Percentiles rank a stretch among this genome's conserved stretches.
These are phyloP conservation scores for Termitomyces sp. DNA, from an alignment of 768 basidiomycete genomes.

Conservation along the genomic window DNA sequence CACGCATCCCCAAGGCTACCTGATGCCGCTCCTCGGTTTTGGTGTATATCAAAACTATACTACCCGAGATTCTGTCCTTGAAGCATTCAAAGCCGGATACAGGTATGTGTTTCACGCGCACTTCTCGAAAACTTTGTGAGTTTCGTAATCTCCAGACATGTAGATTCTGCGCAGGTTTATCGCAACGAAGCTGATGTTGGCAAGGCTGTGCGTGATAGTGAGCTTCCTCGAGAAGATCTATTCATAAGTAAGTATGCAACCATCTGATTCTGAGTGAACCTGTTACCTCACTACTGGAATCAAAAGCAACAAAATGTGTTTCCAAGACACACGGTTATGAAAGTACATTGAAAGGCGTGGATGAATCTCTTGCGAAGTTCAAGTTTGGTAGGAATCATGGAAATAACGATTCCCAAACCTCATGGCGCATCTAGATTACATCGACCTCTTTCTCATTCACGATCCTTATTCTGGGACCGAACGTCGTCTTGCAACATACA, in stretches of 20 bases:
- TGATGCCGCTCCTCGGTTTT: constrained; percentile 64
- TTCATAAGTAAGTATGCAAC: constrained; percentile 69
- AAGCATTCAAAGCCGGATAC: constrained; percentile 66
- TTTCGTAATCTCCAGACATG: constrained; percentile 39
- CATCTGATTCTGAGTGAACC: neutral
- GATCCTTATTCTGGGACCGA: constrained; percentile 61
- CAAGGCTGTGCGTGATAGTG: constrained; percentile 51
- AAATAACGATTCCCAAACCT: neutral
- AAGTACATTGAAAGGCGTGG: constrained; percentile 50
- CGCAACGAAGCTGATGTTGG: constrained; percentile 61
- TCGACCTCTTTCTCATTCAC: constrained; percentile 77
- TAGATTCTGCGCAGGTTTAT: constrained; percentile 72
- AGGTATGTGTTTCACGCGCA: constrained; percentile 26
- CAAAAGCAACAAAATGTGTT: constrained; percentile 61
- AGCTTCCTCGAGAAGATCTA: constrained; percentile 49
- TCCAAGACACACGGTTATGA: constrained; percentile 61
- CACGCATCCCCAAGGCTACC: constrained; percentile 30
- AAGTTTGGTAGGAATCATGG: constrained; percentile 40
- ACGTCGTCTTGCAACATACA: constrained; percentile 66
- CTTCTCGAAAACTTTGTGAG: neutral
- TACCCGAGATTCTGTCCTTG: constrained; percentile 47
- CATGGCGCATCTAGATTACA: constrained; percentile 24
- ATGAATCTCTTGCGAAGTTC: constrained; percentile 55
- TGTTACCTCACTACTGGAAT: neutral
- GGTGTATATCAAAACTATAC: constrained; percentile 68